These are phyloP conservation scores for Fusarium napiforme DNA, from an alignment of 2,329 filamentous ascomycete genomes.

Conservation along the genomic window DNA sequence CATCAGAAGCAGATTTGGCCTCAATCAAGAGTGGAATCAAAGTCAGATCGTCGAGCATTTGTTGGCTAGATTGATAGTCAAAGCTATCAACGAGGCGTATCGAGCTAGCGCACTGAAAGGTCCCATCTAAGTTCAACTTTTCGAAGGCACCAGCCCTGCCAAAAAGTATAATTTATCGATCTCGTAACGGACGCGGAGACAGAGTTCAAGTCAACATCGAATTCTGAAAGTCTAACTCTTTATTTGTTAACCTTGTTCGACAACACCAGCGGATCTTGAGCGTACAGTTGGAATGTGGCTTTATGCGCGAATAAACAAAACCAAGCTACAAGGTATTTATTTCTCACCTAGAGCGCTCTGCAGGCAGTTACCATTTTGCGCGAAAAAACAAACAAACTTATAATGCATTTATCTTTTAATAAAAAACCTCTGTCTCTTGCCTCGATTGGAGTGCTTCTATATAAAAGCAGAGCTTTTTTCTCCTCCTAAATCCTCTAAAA, in stretches of 20 bases:
- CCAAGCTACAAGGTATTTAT: neutral
- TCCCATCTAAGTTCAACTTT: neutral
- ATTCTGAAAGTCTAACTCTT: rapidly evolving
- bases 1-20: too few species aligned
- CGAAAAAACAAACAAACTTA: neutral
- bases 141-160: neutral
- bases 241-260: too few species aligned
- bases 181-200: neutral
- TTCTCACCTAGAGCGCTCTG: too few species aligned
- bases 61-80: rapidly evolving
- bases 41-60: rapidly evolving
- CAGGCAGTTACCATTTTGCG: neutral
- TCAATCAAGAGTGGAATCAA: rapidly evolving
- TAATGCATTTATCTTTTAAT: neutral
- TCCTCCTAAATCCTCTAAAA: neutral
- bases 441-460: rapidly evolving
- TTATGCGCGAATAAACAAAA: neutral
- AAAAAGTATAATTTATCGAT: neutral
- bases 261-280: too few species aligned
- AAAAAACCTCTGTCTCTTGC: rapidly evolving
- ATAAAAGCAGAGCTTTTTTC: neutral
- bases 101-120: rapidly evolving
- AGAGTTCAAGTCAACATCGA: neutral
- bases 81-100: neutral
- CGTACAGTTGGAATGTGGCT: rapidly evolving